These are phyloP conservation scores for Pleurotus salmoneostramineus DNA, from an alignment of 768 basidiomycete genomes.

Conservation along the genomic window DNA sequence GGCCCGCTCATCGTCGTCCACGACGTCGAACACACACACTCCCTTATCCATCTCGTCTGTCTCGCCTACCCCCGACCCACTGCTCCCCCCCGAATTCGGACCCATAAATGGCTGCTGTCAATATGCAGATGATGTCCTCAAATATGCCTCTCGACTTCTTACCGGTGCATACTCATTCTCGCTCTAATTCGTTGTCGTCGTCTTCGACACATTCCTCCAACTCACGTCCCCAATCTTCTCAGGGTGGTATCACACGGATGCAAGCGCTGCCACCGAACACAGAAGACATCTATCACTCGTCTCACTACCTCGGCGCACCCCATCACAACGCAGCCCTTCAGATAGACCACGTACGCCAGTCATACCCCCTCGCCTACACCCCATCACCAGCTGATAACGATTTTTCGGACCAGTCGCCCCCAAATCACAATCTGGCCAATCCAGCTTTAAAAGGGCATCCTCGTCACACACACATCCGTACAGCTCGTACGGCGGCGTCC, in stretches of 20 bases:
- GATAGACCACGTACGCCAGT: constrained; percentile 37
- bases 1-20: constrained; percentile 44
- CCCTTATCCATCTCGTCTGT: constrained; percentile 19
- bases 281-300: constrained; percentile 71
- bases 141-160: constrained; percentile 71
- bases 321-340: constrained; percentile 39
- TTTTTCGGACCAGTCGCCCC: constrained; percentile 54
- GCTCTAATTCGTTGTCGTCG: constrained; percentile 77
- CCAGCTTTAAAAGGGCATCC: constrained; percentile 75
- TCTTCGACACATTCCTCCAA: constrained; percentile 68
- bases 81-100: background rate
- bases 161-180: constrained; percentile 61
- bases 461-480: constrained; percentile 69
- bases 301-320: constrained; percentile 44
- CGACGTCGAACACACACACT: constrained; percentile 28
- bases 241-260: constrained; percentile 55
- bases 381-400: constrained; percentile 17
- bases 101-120: constrained; percentile 63
- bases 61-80: constrained; percentile 9
- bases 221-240: constrained; percentile 77
- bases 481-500: constrained; percentile 71
- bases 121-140: constrained; percentile 68
- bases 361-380: constrained; percentile 14
- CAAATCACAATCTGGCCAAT: constrained; percentile 72
- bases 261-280: constrained; percentile 46